These are phyloP conservation scores for Globisporangium alternatum DNA, from an alignment of 352 stramenopile species.

Conservation along the genomic window DNA sequence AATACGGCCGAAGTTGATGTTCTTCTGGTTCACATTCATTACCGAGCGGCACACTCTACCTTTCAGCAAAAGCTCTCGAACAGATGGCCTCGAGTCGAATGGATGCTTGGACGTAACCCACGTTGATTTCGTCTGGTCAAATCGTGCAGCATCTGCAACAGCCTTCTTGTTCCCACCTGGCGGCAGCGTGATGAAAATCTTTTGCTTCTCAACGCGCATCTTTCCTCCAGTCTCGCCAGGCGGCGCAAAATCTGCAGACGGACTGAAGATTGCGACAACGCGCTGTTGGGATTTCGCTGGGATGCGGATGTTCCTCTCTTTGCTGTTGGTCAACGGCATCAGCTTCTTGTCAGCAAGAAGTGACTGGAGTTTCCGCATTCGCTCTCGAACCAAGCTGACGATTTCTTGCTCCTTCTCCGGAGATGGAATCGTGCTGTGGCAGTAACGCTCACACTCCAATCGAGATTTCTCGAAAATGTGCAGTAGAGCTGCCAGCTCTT, in stretches of 20 bases:
- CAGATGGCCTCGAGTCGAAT: constrained; percentile 73
- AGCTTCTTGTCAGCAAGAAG: constrained; percentile 73
- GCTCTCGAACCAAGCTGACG: constrained; percentile 73
- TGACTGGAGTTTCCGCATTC: constrained; percentile 60
- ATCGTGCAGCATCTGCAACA: constrained; percentile 49
- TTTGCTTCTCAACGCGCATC: constrained; percentile 80
- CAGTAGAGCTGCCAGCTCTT: constrained; percentile 59
- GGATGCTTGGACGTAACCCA: constrained; percentile 78
- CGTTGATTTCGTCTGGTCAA: constrained; percentile 53
- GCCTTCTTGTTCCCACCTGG: constrained; percentile 85
- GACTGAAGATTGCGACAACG: constrained; percentile 78
- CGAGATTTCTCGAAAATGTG: constrained; percentile 67
- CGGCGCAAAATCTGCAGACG: constrained; percentile 33
- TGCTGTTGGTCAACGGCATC: constrained; percentile 53
- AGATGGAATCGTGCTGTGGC: constrained; percentile 51
- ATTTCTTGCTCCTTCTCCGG: constrained; percentile 81
- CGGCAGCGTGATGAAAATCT: constrained; percentile 85
- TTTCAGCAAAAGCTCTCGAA: constrained; percentile 83
- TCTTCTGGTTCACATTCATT: constrained; percentile 91
- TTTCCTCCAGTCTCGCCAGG: constrained; percentile 49
- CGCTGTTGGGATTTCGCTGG: constrained; percentile 73
- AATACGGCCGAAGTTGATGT: constrained; percentile 90
- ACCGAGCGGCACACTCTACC: constrained; percentile 82
- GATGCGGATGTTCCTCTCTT: constrained; percentile 78
- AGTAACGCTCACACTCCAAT: constrained; percentile 69